These are phyloP conservation scores for Annulohypoxylon bovei DNA, from an alignment of 495 filamentous ascomycete species.

Conservation along the genomic window DNA sequence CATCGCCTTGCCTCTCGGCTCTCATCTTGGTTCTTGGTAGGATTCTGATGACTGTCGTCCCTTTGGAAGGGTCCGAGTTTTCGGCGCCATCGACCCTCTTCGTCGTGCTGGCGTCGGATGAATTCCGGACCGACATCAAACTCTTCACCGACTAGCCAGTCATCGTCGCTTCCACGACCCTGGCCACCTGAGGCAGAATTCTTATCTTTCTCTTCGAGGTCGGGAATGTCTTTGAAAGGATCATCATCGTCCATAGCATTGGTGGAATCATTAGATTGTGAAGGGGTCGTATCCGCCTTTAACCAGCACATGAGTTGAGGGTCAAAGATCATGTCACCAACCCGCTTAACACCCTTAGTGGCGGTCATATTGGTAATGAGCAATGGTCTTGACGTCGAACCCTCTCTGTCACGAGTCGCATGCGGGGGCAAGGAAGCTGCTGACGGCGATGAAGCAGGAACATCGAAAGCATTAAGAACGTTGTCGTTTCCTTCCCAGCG, in stretches of 20 bases:
- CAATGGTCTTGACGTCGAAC: slow-evolving; percentile 80
- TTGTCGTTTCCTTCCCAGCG: slow-evolving; percentile 98
- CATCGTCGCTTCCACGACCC: slow-evolving; percentile 66
- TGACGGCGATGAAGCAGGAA: slow-evolving; percentile 59
- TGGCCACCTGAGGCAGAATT: slow-evolving; percentile 52
- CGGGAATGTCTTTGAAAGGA: slow-evolving; percentile 65
- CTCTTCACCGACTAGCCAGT: slow-evolving; percentile 91
- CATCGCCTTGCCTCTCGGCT: slow-evolving; percentile 59
- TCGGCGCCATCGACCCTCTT: slow-evolving; percentile 89
- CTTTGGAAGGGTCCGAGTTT: slow-evolving; percentile 79
- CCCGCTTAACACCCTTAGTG: slow-evolving; percentile 82
- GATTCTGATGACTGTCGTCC: background rate
- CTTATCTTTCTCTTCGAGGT: slow-evolving; percentile 62
- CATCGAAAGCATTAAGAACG: slow-evolving; percentile 77
- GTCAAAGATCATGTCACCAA: slow-evolving; percentile 97
- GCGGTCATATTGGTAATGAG: slow-evolving; percentile 88
- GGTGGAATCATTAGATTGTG: slow-evolving; percentile 60
- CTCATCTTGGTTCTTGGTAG: slow-evolving; percentile 19
- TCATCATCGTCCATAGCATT: slow-evolving; percentile 76
- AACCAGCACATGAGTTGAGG: slow-evolving; percentile 96
- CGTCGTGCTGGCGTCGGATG: slow-evolving; percentile 84
- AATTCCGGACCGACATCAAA: slow-evolving; percentile 98
- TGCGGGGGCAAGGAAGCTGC: slow-evolving; percentile 57
- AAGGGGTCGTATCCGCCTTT: slow-evolving; percentile 65
- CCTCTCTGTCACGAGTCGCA: slow-evolving; percentile 62